Base-by-base conservation (phyloP, 768 basidiomycete species). In the Infundibulicybe gibba region DNA sequence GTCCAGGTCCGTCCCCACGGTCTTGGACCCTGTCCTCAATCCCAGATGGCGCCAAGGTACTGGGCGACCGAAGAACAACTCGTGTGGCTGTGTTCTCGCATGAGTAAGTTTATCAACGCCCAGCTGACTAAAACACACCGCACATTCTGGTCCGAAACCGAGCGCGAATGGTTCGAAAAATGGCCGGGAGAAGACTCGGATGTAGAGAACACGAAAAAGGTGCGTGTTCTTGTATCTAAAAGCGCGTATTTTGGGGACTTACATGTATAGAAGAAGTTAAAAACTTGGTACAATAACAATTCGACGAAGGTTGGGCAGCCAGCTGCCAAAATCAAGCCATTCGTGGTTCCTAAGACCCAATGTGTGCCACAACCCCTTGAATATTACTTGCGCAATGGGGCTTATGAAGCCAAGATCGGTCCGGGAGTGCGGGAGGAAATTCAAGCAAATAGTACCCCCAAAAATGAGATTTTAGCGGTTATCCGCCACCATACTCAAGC, bases 221-320 rank as follows among this genome's bases (percentile, higher is more conserved):
- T 44, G 34, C 31, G 30, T 32, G 20, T 45, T 21, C 16, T 16
- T 38, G n/a, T 13, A 32, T 40, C 14, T 44, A 3, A 13, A 16
- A 25, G n/a, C 8, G 25, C 8, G 25, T 25, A 25, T 25, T 25
- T 25, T 44, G 43, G 43, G n/a, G 13, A 40, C 4, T 42, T 41
- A 19, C 6, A 19, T 4, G 16, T 5, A 13, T 16, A 15, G 8
- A 35, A 50, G 49, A 20, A 38, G 42, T 16, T 50, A 33, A 39
- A 25, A n/a, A 50, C 3, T 14, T 50, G 49, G 49, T 50, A 41
- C 34, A 42, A 43, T 43, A 46, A 50, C 25, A 44, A 42, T 14
- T 30, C 12, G 45, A 50, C 14, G 25, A 46, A 41, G 39, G 32
- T 32, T 5, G 39, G n/a, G 33, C 31, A 19, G n/a, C 34, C 8